Percentiles rank a stretch among this genome's conserved stretches.
These are phyloP conservation scores for Alternaria rosae DNA, from an alignment of 2,329 filamentous ascomycete genomes.

Conservation along the genomic window DNA sequence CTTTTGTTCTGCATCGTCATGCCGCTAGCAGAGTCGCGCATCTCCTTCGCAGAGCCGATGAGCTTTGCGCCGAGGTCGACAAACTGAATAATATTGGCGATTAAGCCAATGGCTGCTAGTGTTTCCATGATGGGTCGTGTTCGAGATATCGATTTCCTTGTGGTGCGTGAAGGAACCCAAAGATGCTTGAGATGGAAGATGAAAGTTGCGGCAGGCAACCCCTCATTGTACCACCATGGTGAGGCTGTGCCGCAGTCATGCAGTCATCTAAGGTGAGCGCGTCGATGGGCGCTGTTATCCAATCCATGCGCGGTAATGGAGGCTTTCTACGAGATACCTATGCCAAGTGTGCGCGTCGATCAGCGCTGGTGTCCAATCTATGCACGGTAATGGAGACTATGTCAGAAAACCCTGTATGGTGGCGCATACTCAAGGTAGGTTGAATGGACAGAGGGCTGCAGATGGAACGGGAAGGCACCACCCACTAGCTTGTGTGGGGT, in stretches of 20 bases:
- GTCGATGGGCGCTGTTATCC: neutral
- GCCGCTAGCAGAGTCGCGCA: neutral
- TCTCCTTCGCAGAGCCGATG: neutral
- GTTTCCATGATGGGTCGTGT: neutral
- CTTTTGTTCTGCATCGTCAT: neutral
- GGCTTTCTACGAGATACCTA: too few relatives aligned
- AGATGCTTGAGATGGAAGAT: neutral
- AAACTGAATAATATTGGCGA: neutral
- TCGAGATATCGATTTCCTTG: neutral
- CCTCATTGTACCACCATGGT: neutral
- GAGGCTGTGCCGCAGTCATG: neutral
- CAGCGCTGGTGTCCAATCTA: neutral
- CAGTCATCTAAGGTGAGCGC: neutral
- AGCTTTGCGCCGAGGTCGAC: neutral
- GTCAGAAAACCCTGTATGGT: neutral
- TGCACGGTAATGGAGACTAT: neutral
- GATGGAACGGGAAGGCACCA: neutral
- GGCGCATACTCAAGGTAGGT: neutral
- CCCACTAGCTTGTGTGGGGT: neutral
- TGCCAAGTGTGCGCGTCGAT: neutral
- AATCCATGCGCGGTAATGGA: neutral
- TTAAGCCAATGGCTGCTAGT: neutral
- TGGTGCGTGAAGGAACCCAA: neutral
- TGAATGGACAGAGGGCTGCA: neutral
- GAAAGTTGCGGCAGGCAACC: neutral